Conservation (phyloP, 257 asterid genomes). For the Solanum lycopersicoides region DNA sequence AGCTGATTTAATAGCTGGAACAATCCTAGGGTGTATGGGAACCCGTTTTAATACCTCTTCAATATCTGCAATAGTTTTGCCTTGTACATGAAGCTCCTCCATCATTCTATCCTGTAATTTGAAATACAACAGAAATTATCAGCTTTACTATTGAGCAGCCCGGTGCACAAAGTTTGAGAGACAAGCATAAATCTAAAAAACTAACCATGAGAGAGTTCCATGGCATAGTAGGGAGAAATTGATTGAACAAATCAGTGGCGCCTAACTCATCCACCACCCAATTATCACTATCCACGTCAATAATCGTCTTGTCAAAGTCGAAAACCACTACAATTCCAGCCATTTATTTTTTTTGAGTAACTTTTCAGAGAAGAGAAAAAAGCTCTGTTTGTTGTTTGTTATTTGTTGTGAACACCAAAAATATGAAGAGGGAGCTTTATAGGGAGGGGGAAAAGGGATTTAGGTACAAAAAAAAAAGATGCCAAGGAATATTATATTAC, state of each 20-base stretch:
- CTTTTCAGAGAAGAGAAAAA: background rate
- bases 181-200: background rate
- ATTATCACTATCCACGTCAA: conserved; percentile 24
- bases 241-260: conserved; percentile 13
- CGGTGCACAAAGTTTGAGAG: too few relatives aligned
- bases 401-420: background rate
- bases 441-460: background rate
- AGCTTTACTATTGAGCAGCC: background rate
- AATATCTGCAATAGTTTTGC: conserved; percentile 29
- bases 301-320: conserved; percentile 26
- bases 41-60: conserved; percentile 22
- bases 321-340: conserved; percentile 12
- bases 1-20: conserved; percentile 34
- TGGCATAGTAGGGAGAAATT: conserved; percentile 25
- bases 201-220: conserved; percentile 25
- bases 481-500: conserved; percentile 51
- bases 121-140: background rate
- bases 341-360: background rate
- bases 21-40: conserved; percentile 25
- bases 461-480: conserved; percentile 5
- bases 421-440: background rate
- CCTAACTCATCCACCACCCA: conserved; percentile 22
- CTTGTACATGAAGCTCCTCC: conserved; percentile 26
- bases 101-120: conserved; percentile 25
- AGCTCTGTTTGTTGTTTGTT: background rate